Percentiles rank a stretch among this genome's conserved stretches.
Conservation (phyloP, 2,329 filamentous ascomycete species). For the Aspergillus costaricaensis region DNA sequence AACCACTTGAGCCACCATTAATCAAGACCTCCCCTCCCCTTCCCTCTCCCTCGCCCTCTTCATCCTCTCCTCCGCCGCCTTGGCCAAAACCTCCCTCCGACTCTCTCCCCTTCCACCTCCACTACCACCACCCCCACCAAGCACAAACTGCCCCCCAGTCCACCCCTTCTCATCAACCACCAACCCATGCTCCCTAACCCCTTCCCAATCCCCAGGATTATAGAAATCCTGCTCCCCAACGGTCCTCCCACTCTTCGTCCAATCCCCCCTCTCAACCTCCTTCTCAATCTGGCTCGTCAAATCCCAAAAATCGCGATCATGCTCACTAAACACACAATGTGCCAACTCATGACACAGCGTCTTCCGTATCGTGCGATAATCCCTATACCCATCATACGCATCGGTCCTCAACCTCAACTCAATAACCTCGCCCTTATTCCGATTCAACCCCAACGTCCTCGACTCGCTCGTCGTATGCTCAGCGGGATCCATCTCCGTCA, state of each 20-base stretch:
- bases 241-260: constrained; percentile 68
- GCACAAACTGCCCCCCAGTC: constrained; percentile 75
- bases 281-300: constrained; percentile 82
- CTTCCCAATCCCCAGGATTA: constrained; percentile 59
- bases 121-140: constrained; percentile 56
- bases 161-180: constrained; percentile 72
- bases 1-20: not conserved
- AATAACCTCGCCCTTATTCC: constrained; percentile 85
- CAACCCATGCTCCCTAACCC: constrained; percentile 52
- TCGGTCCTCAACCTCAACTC: constrained; percentile 90
- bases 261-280: constrained; percentile 80
- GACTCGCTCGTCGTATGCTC: constrained; percentile 81
- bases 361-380: constrained; percentile 87
- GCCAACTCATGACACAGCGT: constrained; percentile 94
- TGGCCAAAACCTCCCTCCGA: constrained; percentile 73
- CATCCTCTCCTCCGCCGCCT: constrained; percentile 69
- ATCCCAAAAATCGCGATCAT: constrained; percentile 88
- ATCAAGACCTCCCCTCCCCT: constrained; percentile 21
- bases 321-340: constrained; percentile 83
- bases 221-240: constrained; percentile 62
- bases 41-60: constrained; percentile 53
- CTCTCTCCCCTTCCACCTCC: constrained; percentile 52
- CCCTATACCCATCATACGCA: constrained; percentile 87
- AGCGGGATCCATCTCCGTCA: constrained; percentile 94
- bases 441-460: constrained; percentile 80